Conservation (phyloP, 345 rosid genomes). For the Tarenaya hassleriana region DNA sequence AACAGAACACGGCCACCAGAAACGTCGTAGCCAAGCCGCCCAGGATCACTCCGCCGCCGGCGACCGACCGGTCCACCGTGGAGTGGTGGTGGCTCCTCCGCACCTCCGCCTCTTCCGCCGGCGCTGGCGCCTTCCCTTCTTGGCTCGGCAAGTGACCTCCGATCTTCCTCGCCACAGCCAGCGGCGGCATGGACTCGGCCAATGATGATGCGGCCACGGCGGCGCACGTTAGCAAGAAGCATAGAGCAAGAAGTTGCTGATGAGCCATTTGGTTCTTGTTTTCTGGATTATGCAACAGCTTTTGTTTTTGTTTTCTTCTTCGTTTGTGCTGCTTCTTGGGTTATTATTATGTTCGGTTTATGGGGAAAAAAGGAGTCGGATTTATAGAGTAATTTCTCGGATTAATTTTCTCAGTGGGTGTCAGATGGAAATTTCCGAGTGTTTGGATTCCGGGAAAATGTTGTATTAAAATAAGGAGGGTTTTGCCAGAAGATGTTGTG, state of each 20-base stretch:
- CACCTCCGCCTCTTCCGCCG: slow-evolving; percentile 23
- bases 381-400: not conserved
- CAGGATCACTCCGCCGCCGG: slow-evolving; percentile 74
- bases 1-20: slow-evolving; percentile 59
- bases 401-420: slow-evolving; percentile 9
- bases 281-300: too few species aligned
- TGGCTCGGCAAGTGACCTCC: slow-evolving; percentile 31
- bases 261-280: slow-evolving; percentile 16
- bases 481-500: not conserved
- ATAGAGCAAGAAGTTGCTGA: slow-evolving; percentile 4
- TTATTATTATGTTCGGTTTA: slow-evolving; percentile 14
- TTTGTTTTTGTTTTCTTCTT: not conserved
- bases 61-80: slow-evolving; percentile 57
- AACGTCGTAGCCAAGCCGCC: slow-evolving; percentile 70
- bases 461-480: slow-evolving; percentile 7
- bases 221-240: slow-evolving; percentile 20
- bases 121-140: slow-evolving; percentile 18
- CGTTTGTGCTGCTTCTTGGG: slow-evolving; percentile 7
- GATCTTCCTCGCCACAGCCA: slow-evolving; percentile 41
- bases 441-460: slow-evolving; percentile 23
- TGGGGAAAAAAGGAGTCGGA: not conserved
- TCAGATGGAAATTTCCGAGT: slow-evolving; percentile 31
- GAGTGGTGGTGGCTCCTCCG: slow-evolving; percentile 33
- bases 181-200: slow-evolving; percentile 25
- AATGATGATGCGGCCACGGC: slow-evolving; percentile 23